A percentile compares a stretch with the other conserved stretches of the same genome.
Conservation (phyloP, 2,329 filamentous ascomycete genomes). For the Diatrype stigma region DNA sequence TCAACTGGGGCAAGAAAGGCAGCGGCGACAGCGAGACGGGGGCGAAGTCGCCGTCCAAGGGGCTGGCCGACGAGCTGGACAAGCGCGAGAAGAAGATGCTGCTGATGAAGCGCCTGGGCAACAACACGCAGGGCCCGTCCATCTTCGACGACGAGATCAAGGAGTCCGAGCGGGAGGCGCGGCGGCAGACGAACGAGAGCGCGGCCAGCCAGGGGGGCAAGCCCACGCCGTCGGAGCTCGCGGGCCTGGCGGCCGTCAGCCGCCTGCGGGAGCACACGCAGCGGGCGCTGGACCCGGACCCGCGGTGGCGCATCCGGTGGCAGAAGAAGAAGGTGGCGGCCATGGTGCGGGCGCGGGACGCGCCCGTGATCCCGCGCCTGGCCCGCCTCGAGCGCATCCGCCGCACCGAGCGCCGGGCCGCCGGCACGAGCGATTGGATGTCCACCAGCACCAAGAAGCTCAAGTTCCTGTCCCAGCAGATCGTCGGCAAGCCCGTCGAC, state of each 20-base stretch:
- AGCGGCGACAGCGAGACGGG: no score
- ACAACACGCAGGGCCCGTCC: constrained; percentile 47
- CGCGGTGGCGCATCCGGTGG: constrained; percentile 66
- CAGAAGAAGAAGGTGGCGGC: constrained; percentile 81
- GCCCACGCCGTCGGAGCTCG: background rate
- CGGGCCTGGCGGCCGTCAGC: constrained; percentile 31
- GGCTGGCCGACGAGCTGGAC: constrained; percentile 25
- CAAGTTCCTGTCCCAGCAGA: constrained; percentile 78
- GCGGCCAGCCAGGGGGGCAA: no score
- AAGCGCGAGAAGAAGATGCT: constrained; percentile 37
- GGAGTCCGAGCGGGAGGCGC: constrained; percentile 18
- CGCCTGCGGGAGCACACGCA: constrained; percentile 50
- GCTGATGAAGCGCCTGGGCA: constrained; percentile 38
- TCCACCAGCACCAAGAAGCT: constrained; percentile 92
- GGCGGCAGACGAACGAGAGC: background rate
- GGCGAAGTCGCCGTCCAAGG: constrained; percentile 11
- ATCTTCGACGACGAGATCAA: constrained; percentile 60
- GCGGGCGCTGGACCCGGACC: constrained; percentile 69
- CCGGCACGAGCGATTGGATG: constrained; percentile 64
- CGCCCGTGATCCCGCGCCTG: constrained; percentile 61
- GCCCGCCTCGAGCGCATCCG: constrained; percentile 63
- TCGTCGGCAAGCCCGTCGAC: constrained; percentile 87
- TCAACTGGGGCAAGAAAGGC: constrained; percentile 34
- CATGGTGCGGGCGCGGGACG: constrained; percentile 62
- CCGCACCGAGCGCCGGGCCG: constrained; percentile 53